Evolutionary conservation across 2,329 filamentous ascomycete genomes (phyloP).

Genomic region (Ophiostoma himal-ulmi): DNA sequence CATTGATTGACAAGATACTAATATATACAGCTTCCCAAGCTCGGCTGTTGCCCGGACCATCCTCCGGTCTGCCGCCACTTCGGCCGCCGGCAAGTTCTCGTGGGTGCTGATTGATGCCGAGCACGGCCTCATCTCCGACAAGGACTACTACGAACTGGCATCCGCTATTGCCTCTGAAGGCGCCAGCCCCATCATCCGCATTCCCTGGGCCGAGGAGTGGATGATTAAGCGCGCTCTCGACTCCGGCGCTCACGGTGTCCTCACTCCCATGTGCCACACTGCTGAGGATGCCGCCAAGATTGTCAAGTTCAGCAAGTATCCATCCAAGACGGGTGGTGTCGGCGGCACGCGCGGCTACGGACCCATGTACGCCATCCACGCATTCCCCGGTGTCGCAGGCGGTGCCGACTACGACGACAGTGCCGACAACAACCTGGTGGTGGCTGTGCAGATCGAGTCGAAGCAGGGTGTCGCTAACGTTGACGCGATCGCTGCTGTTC

Average conservation of each 20-base stretch:
- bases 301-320: slow-evolving; percentile 28
- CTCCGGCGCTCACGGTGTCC: slow-evolving; percentile 53
- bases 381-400: slow-evolving; percentile 29
- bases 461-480: slow-evolving; percentile 38
- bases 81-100: slow-evolving; percentile 20
- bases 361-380: slow-evolving; percentile 32
- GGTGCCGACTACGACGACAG: slow-evolving; percentile 32
- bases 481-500: slow-evolving; percentile 39
- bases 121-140: slow-evolving; percentile 37
- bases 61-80: slow-evolving; percentile 23
- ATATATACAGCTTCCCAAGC: slow-evolving; percentile 21
- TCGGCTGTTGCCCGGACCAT: slow-evolving; percentile 25
- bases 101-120: slow-evolving; percentile 39
- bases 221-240: slow-evolving; percentile 59
- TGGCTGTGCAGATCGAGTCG: slow-evolving; percentile 40
- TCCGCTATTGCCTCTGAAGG: slow-evolving; percentile 37
- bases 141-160: slow-evolving; percentile 34
- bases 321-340: slow-evolving; percentile 8
- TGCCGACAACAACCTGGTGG: slow-evolving; percentile 33
- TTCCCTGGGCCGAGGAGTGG: slow-evolving; percentile 54
- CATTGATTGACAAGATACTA: not conserved
- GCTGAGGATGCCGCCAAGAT: slow-evolving; percentile 27
- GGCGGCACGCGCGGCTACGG: slow-evolving; percentile 30
- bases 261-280: slow-evolving; percentile 40
- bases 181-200: slow-evolving; percentile 39